Evolutionary conservation across 2,329 filamentous ascomycete genomes (phyloP).

Genomic region (Nemania diffusa): DNA sequence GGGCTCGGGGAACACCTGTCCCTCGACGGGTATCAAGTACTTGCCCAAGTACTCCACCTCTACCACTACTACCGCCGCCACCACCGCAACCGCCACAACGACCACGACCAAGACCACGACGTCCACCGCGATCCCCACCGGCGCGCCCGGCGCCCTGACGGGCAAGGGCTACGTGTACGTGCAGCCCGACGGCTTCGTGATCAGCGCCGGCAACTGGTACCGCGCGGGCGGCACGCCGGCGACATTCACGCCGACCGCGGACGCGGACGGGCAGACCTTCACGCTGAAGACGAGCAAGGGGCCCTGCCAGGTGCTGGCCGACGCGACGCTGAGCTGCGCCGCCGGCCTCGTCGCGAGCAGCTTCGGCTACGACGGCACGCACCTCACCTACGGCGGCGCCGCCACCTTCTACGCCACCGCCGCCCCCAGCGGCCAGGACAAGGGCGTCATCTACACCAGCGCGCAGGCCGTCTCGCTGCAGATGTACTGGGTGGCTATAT

Average conservation of each 20-base stretch:
- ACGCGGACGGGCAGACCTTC: slow-evolving; percentile 18
- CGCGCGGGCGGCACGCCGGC: slow-evolving; percentile 33
- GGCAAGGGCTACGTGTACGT: slow-evolving; percentile 71
- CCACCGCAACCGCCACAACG: slow-evolving; percentile 14
- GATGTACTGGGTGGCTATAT: slow-evolving; percentile 34
- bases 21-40: slow-evolving; percentile 71
- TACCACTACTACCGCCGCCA: slow-evolving; percentile 8
- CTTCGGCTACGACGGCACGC: slow-evolving; percentile 33
- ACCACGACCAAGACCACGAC: slow-evolving; percentile 32
- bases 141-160: slow-evolving; percentile 51
- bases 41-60: slow-evolving; percentile 60
- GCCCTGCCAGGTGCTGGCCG: slow-evolving; percentile 29
- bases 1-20: slow-evolving; percentile 67
- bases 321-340: slow-evolving; percentile 34
- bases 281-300: slow-evolving; percentile 37
- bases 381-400: slow-evolving; percentile 29
- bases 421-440: slow-evolving; percentile 28
- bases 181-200: slow-evolving; percentile 31
- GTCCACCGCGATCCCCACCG: slow-evolving; percentile 50
- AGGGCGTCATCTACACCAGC: slow-evolving; percentile 29
- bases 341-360: slow-evolving; percentile 13
- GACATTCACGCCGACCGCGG: slow-evolving; percentile 31
- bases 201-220: slow-evolving; percentile 35
- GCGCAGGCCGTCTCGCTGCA: slow-evolving; percentile 29
- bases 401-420: slow-evolving; percentile 33